Evolutionary conservation across 441 rosid genomes (phyloP), one percentile per base, ranked within the genome.

Genomic region (Bruguiera hainesii): DNA sequence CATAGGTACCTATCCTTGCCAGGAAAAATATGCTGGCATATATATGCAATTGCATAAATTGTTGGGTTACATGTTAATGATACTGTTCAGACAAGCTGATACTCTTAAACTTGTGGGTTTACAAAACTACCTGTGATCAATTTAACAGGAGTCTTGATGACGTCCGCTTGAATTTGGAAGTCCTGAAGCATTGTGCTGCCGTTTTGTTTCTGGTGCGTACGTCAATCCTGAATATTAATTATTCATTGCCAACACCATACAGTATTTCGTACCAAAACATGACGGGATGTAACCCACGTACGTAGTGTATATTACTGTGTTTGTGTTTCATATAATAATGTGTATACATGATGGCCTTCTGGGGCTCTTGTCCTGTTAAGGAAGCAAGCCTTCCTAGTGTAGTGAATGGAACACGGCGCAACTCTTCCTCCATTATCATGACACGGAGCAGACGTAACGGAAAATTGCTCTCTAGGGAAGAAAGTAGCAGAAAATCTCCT

Each of bases 131-230:
- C 21, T 2, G 9, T 23, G 16, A 53, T 53, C 58, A 53, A 64
- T 65, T 9, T 61, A 37, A 53, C 75, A 89, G 97, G 77, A 94
- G 98, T 74, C 91, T 94, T 0, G 94, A 89, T 30, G 98, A 91
- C 63, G 99, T 84, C 64, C 81, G 97, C 29, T 83, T 91, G 99
- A 94, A 94, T 61, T 61, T 94, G 72, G 97, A 94, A 81, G 96
- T 94, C 65, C 73, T 94, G 67, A 94, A 91, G 85, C 90, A 84
- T 37, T 94, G 97, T 30, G 98, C 99, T 25, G 88, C 99, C 0
- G 97, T 94, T 59, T 87, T 94, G 33, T 83, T 94, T 75, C 60
- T 94, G 93, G 98, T 94, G 85, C 19, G 48, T 37, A 16, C 46
- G 63, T 63, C 25, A 46, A 61, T 51, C 70, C 16, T 52, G 21